Percentiles rank a stretch among this genome's conserved stretches.
These are phyloP conservation scores for Acanthamoeba lenticulata DNA, from an alignment of 208 protist species.

Conservation along the genomic window DNA sequence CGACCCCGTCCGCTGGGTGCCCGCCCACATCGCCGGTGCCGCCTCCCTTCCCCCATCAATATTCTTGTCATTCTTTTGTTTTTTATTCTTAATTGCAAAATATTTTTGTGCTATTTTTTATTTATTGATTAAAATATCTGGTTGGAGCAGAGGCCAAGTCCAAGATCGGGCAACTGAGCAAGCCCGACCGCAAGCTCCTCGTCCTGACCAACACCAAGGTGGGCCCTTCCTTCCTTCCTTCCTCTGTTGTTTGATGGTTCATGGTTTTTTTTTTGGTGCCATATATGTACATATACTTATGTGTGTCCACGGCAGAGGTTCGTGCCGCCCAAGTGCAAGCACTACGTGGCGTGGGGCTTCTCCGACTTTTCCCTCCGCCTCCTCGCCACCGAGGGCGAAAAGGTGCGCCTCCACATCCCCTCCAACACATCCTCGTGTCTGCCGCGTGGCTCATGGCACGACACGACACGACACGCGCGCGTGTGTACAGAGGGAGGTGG, in stretches of 20 bases:
- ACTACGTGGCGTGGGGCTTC: slow-evolving; percentile 67
- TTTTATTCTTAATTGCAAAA: too few relatives aligned
- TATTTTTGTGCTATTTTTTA: too few relatives aligned
- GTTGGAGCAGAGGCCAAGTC: slow-evolving; percentile 47
- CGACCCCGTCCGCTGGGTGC: slow-evolving; percentile 8
- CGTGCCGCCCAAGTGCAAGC: slow-evolving; percentile 29
- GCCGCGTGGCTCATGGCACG: not conserved
- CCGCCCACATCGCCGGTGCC: slow-evolving; percentile 39
- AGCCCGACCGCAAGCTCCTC: slow-evolving; percentile 2
- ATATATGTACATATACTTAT: too few relatives aligned
- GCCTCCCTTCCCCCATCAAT: not conserved
- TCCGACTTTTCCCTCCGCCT: slow-evolving; percentile 20
- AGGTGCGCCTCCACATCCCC: not conserved
- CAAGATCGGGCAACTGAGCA: not conserved
- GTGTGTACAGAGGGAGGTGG: not conserved
- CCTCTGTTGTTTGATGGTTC: not conserved
- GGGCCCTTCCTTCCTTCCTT: not conserved
- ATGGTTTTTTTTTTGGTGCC: not conserved
- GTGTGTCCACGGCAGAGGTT: not conserved
- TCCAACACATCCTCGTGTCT: not conserved
- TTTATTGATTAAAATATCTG: too few relatives aligned
- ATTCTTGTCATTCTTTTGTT: too few relatives aligned
- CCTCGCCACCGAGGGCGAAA: slow-evolving; percentile 1
- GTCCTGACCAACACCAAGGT: slow-evolving; percentile 60
- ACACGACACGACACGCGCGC: too few relatives aligned